Evolutionary conservation across 805 yeast genomes (phyloP).

Genomic region (Geotrichum ghanense): DNA sequence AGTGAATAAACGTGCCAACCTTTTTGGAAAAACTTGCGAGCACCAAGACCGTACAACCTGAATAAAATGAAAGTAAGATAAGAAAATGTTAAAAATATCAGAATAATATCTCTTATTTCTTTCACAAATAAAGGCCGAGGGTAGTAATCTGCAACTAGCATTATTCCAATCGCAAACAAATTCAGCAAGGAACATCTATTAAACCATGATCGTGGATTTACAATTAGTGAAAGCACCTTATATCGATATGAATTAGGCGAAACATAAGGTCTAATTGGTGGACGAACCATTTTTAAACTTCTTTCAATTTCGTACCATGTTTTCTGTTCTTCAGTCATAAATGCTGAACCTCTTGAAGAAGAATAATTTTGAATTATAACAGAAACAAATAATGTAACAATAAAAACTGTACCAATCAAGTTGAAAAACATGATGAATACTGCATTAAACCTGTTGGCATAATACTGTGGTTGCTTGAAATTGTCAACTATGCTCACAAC

Average conservation of each 20-base stretch:
- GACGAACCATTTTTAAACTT: conserved; percentile 35
- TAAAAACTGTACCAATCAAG: conserved; percentile 70
- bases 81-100: conserved; percentile 10
- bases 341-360: conserved; percentile 72
- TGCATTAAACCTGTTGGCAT: conserved; percentile 39
- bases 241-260: conserved; percentile 15
- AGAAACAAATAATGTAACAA: conserved; percentile 78
- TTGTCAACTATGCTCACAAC: conserved; percentile 63
- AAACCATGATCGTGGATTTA: conserved; percentile 6
- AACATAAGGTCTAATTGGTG: conserved; percentile 31
- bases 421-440: conserved; percentile 64
- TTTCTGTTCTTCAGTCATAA: conserved; percentile 65
- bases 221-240: conserved; percentile 12
- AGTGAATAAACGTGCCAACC: conserved; percentile 57
- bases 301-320: conserved; percentile 81
- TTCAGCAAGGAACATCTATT: conserved; percentile 8
- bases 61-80: conserved; percentile 10
- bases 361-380: conserved; percentile 81
- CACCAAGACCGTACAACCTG: conserved; percentile 21
- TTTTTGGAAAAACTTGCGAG: conserved; percentile 35
- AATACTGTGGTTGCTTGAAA: conserved; percentile 45
- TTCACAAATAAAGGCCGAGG: conserved; percentile 12
- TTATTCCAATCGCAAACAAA: conserved; percentile 21
- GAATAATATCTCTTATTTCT: conserved; percentile 33
- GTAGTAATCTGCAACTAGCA: conserved; percentile 51